Conservation (phyloP, 1,139 yeast genomes). For the Taphrina flavorubra region DNA sequence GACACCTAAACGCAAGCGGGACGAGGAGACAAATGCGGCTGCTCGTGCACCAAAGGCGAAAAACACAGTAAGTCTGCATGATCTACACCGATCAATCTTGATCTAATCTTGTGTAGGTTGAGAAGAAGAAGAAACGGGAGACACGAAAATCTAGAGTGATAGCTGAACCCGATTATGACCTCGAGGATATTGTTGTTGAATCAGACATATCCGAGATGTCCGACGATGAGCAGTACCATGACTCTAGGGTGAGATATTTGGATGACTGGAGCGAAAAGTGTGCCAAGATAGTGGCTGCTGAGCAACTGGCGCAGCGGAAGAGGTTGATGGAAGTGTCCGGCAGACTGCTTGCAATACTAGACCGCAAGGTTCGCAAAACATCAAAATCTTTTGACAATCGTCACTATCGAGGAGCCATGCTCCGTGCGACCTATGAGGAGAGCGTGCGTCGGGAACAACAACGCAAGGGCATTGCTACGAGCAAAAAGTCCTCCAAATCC, state of each 20-base stretch:
- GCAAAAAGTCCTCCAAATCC: constrained; percentile 18
- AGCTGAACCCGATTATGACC: neutral
- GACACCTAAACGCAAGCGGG: constrained; percentile 9
- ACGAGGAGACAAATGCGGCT: constrained; percentile 13
- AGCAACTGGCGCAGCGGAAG: constrained; percentile 17
- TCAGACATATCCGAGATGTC: constrained; percentile 21
- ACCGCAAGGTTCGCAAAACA: constrained; percentile 24
- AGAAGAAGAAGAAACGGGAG: constrained; percentile 9
- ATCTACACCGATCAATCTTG: no score
- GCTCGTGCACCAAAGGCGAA: constrained; percentile 11
- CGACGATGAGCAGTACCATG: constrained; percentile 29
- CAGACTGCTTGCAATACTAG: constrained; percentile 17
- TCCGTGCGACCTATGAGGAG: constrained; percentile 31
- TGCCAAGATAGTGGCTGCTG: constrained; percentile 2
- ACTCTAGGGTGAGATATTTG: constrained; percentile 1
- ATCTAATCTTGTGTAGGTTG: neutral
- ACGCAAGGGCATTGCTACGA: constrained; percentile 20
- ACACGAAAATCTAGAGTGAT: constrained; percentile 1
- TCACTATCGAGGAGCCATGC: constrained; percentile 12
- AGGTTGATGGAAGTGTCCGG: constrained; percentile 13
- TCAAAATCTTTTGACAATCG: constrained; percentile 21
- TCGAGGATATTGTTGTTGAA: constrained; percentile 7
- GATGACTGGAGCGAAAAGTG: constrained; percentile 15
- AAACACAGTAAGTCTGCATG: neutral
- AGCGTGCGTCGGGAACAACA: constrained; percentile 15